Evolutionary conservation across 768 basidiomycete genomes (phyloP).

Genomic region (Calvatia gigantea): DNA sequence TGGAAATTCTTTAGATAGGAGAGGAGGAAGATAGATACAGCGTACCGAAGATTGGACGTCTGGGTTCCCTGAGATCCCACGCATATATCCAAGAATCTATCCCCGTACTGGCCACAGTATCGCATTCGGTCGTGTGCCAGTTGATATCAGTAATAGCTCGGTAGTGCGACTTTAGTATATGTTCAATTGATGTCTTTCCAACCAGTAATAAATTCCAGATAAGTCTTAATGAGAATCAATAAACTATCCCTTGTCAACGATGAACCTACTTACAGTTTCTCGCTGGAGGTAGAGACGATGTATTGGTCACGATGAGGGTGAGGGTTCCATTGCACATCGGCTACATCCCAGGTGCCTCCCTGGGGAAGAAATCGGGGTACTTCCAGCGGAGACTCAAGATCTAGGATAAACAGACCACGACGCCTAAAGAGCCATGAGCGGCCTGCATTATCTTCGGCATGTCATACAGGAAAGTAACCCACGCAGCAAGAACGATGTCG

Average conservation of each 20-base stretch:
- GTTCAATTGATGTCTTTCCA: conserved; percentile 77
- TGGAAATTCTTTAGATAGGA: conserved; percentile 8
- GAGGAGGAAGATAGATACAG: conserved; percentile 35
- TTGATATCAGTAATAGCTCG: conserved; percentile 98
- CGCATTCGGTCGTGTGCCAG: conserved; percentile 86
- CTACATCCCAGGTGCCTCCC: conserved; percentile 95
- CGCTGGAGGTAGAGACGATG: conserved; percentile 84
- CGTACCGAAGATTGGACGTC: conserved; percentile 76
- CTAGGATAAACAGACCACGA: conserved; percentile 92
- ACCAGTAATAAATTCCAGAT: conserved; percentile 89
- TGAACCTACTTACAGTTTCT: conserved; percentile 63
- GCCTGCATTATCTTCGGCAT: not conserved
- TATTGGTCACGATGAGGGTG: conserved; percentile 73
- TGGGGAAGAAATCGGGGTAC: conserved; percentile 94
- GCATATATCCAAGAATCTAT: conserved; percentile 94
- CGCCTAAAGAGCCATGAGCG: conserved; percentile 40
- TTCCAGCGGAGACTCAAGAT: conserved; percentile 82
- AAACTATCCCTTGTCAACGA: not conserved
- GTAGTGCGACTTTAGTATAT: conserved; percentile 85
- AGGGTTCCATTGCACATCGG: conserved; percentile 92
- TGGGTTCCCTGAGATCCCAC: conserved; percentile 80
- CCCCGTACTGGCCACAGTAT: conserved; percentile 84
- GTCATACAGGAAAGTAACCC: conserved; percentile 22
- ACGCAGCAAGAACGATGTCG: conserved; percentile 91
- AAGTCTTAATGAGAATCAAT: conserved; percentile 40